These are phyloP conservation scores for Botrytis elliptica DNA, from an alignment of 2,329 filamentous ascomycete genomes.

Conservation along the genomic window DNA sequence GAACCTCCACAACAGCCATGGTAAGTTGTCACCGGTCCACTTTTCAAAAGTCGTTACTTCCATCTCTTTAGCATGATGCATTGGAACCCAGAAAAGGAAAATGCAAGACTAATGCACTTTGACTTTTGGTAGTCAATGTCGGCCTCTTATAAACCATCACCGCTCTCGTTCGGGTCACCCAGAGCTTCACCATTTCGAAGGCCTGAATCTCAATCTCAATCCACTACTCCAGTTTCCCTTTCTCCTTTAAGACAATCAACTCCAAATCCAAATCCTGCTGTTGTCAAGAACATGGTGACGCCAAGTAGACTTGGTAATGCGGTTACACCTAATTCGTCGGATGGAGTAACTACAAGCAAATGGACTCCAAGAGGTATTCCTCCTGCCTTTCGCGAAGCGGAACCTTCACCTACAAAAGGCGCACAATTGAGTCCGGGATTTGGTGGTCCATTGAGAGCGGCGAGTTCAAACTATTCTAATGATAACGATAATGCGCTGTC, in stretches of 20 bases:
- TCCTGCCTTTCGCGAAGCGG: constrained; percentile 38
- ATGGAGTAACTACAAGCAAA: constrained; percentile 22
- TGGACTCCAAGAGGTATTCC: constrained; percentile 40
- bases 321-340: constrained; percentile 44
- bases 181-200: constrained; percentile 65
- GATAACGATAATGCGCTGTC: constrained; percentile 55
- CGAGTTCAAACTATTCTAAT: constrained; percentile 23
- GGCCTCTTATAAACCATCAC: constrained; percentile 66
- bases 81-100: constrained; percentile 12
- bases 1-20: constrained; percentile 20
- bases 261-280: constrained; percentile 61
- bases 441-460: constrained; percentile 32
- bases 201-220: constrained; percentile 52
- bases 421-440: constrained; percentile 34
- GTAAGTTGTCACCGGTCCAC: constrained; percentile 21
- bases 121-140: constrained; percentile 29
- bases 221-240: constrained; percentile 63
- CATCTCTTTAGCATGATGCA: constrained; percentile 11
- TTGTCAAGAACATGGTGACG: constrained; percentile 44
- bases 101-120: constrained; percentile 15
- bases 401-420: constrained; percentile 38
- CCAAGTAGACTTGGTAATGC: constrained; percentile 44
- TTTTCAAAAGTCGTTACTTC: constrained; percentile 19
- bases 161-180: constrained; percentile 69
- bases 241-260: constrained; percentile 62